These are phyloP conservation scores for Cercospora sesami DNA, from an alignment of 2,329 filamentous ascomycete genomes.

Conservation along the genomic window DNA sequence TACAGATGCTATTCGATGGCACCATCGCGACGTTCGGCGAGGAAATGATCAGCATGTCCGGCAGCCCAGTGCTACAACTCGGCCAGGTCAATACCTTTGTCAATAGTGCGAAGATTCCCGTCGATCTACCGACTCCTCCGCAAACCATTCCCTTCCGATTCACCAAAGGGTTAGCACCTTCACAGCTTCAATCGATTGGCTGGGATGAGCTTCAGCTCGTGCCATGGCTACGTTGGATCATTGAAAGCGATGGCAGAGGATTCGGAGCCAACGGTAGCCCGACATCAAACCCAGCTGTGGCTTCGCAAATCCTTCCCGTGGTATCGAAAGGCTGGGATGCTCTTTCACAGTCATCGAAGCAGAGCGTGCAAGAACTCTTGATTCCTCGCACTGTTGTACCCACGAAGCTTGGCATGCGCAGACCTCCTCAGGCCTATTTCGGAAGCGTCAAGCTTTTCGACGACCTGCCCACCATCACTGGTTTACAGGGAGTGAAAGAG, in stretches of 20 bases:
- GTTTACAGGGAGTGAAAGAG: conserved; percentile 79
- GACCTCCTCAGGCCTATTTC: conserved; percentile 85
- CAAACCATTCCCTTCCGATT: conserved; percentile 83
- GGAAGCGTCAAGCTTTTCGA: conserved; percentile 92
- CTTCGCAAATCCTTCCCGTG: conserved; percentile 72
- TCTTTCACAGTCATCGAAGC: conserved; percentile 66
- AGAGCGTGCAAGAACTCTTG: conserved; percentile 64
- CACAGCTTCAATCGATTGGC: conserved; percentile 74
- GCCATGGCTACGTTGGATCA: conserved; percentile 79
- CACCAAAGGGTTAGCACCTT: conserved; percentile 66
- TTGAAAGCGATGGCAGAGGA: conserved; percentile 64
- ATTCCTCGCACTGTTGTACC: conserved; percentile 74
- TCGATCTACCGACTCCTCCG: conserved; percentile 76
- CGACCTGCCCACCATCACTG: conserved; percentile 79
- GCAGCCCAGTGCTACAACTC: conserved; percentile 73
- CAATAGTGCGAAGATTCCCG: conserved; percentile 73
- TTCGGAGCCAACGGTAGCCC: conserved; percentile 67
- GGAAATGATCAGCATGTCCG: conserved; percentile 53
- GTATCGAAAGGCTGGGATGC: conserved; percentile 89
- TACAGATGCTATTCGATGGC: conserved; percentile 72
- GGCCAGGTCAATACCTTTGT: conserved; percentile 74
- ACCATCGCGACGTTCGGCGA: conserved; percentile 68
- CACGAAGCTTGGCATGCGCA: conserved; percentile 86
- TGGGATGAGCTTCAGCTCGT: conserved; percentile 85
- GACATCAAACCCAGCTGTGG: conserved; percentile 70